Evolutionary conservation across 768 basidiomycete species (phyloP), one percentile per base, ranked within the genome.

Genomic region (Lactarius deliciosus): DNA sequence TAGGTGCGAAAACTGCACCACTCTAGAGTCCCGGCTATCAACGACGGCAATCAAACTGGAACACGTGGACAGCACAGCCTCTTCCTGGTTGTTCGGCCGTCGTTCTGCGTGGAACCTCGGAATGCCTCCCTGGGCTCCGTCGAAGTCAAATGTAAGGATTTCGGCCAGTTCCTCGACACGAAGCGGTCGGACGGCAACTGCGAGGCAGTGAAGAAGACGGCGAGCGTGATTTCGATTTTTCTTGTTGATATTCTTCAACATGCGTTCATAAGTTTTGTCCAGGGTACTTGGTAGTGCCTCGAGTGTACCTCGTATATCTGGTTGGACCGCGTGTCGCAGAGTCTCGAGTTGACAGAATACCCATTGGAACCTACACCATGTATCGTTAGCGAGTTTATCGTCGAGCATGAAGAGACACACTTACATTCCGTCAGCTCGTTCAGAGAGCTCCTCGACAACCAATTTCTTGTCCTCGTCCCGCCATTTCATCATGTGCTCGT

Each of bases 1-100:
- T 18, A 57, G 22, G 25, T 66, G 65, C 1, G 65, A 62, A 20
- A 66, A 66, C 22, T 66, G 56, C 10, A 66, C 65, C 5, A 66
- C 40, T 22, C 40, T 20, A 18, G n/a, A 62, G 11, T 30, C 45
- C 25, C 57, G 11, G 10, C 45, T 45, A 32, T 43, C 50, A n/a
- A 22, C n/a, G 20, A 66, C 38, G 22, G 45, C 0, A 5, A 66
- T 45, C 11, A 66, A 32, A n/a, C 61, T 66, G 2, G 65, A 66
- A 40, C 61, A 63, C 1, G 56, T 53, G 3, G 61, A 66, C 36
- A 66, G 45, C 11, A 66, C 32, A 1, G 57, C 60, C 25, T 61
- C 34, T 1, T 58, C 60, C 13, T 57, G 56, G 18, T 43, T 55
- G 0, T 40, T 30, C 47, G 43, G 41, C 5, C 65, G 61, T 56